phyloP scores from a whole-genome alignment of 192 early-diverging fungal genomes.

The Podila epigama region DNA sequence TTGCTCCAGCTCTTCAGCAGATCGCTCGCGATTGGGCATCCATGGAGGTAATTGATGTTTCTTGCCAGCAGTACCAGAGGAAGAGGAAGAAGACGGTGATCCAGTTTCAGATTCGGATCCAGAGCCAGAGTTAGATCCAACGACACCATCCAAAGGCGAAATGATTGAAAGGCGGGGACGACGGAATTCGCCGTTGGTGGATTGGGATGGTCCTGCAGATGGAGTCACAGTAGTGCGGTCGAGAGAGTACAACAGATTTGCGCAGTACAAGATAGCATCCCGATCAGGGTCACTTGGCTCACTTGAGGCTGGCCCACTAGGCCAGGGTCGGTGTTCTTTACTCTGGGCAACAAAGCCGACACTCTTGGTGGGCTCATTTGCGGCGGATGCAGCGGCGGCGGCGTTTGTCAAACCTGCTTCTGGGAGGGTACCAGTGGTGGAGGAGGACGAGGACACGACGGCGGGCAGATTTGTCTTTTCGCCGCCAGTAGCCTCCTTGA shows the following conservation, averaged over 20 bases:
- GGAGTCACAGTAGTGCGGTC: slow-evolving; percentile 33
- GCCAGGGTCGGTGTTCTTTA: slow-evolving; percentile 7
- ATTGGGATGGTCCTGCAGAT: slow-evolving; percentile 29
- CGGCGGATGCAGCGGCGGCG: background rate
- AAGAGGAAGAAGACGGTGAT: no score
- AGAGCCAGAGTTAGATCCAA: slow-evolving; percentile 8
- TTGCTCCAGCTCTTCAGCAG: slow-evolving; percentile 41
- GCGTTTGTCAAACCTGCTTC: background rate
- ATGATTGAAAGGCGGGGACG: slow-evolving; percentile 45
- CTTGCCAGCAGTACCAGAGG: slow-evolving; percentile 9
- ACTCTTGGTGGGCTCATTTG: slow-evolving; percentile 25
- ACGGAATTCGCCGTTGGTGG: slow-evolving; percentile 35
- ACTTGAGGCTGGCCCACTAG: background rate
- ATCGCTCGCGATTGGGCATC: slow-evolving; percentile 38
- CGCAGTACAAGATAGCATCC: slow-evolving; percentile 34
- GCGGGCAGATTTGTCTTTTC: no score
- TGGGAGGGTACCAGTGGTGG: background rate
- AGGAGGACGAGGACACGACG: no score
- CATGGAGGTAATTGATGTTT: slow-evolving; percentile 33
- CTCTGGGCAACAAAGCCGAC: slow-evolving; percentile 45
- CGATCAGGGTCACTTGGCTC: slow-evolving; percentile 35
- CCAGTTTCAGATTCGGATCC: no score
- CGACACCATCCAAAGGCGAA: slow-evolving; percentile 37
- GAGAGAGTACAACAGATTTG: slow-evolving; percentile 41
- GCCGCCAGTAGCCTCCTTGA: background rate